These are phyloP conservation scores for Datisca glomerata DNA, from an alignment of 306 rosid species.

Conservation along the genomic window DNA sequence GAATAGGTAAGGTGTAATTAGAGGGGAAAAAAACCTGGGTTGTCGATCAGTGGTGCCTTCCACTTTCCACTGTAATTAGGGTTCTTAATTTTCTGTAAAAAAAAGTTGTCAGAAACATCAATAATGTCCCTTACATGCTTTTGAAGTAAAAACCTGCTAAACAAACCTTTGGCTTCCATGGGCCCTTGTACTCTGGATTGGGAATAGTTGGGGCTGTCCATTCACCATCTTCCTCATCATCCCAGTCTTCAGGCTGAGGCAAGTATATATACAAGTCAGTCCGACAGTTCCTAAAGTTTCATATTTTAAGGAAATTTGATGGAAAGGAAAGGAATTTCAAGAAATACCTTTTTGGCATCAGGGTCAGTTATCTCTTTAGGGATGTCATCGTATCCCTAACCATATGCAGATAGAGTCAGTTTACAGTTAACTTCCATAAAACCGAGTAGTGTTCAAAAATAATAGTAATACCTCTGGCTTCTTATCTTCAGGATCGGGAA, in stretches of 20 bases:
- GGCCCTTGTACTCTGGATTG: constrained; percentile 97
- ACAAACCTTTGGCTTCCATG: constrained; percentile 90
- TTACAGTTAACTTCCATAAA: no score
- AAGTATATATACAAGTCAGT: constrained; percentile 14
- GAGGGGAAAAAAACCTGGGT: constrained; percentile 55
- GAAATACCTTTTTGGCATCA: constrained; percentile 83
- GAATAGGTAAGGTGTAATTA: not conserved
- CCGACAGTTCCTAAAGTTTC: not conserved
- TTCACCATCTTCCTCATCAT: constrained; percentile 99
- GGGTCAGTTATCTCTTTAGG: constrained; percentile 69
- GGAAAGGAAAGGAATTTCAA: not conserved
- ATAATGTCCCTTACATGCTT: no score
- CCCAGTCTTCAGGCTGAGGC: constrained; percentile 96
- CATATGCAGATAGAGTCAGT: constrained; percentile 11
- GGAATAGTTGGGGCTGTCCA: constrained; percentile 96
- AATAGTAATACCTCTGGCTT: constrained; percentile 99
- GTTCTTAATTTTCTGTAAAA: constrained; percentile 82
- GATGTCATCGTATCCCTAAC: constrained; percentile 89
- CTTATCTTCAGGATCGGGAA: constrained; percentile 92
- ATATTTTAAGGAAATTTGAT: not conserved
- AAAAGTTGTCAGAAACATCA: no score
- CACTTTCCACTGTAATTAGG: constrained; percentile 89
- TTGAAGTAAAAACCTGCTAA: no score
- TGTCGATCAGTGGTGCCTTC: constrained; percentile 95
- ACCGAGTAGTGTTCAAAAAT: no score